Conservation (phyloP, 495 filamentous ascomycete species). For the Friedmanniomyces endolithicus region DNA sequence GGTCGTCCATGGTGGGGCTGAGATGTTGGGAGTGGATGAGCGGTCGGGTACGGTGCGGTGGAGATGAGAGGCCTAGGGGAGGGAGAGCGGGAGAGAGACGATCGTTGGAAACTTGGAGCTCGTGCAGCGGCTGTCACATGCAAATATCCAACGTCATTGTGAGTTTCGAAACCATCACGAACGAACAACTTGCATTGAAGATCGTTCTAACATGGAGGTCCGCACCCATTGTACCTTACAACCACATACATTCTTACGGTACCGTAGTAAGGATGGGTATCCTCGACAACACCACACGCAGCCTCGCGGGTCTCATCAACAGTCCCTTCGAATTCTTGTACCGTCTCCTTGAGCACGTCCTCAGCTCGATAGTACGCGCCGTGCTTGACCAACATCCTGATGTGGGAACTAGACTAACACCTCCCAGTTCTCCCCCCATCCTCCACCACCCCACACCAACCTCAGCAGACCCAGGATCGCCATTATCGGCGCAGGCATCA, state of each 20-base stretch:
- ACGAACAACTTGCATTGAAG: too few relatives aligned
- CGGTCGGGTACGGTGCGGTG: neutral
- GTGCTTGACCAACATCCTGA: too few relatives aligned
- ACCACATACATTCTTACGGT: too few relatives aligned
- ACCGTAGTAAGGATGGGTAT: neutral
- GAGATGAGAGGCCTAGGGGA: neutral
- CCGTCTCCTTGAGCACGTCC: conserved; percentile 51
- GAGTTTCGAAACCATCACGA: too few relatives aligned
- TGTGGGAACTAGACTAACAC: neutral
- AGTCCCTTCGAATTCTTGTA: conserved; percentile 47
- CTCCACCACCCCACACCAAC: conserved; percentile 44
- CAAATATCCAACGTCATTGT: too few relatives aligned
- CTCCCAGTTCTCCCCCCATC: conserved; percentile 46
- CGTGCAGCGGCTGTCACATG: conserved; percentile 10
- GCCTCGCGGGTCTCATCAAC: conserved; percentile 14
- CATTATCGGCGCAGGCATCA: conserved; percentile 73
- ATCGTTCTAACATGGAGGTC: too few relatives aligned
- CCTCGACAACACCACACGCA: neutral
- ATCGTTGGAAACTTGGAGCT: too few relatives aligned
- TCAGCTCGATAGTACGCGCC: conserved; percentile 38
- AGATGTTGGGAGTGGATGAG: neutral
- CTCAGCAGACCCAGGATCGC: conserved; percentile 55
- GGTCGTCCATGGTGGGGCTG: conserved; percentile 13
- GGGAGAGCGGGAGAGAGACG: too few relatives aligned
- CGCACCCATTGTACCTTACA: too few relatives aligned